A percentile compares a stretch with the other conserved stretches of the same genome.
Conservation (phyloP, 2,329 filamentous ascomycete species). For the Alternaria sp. region DNA sequence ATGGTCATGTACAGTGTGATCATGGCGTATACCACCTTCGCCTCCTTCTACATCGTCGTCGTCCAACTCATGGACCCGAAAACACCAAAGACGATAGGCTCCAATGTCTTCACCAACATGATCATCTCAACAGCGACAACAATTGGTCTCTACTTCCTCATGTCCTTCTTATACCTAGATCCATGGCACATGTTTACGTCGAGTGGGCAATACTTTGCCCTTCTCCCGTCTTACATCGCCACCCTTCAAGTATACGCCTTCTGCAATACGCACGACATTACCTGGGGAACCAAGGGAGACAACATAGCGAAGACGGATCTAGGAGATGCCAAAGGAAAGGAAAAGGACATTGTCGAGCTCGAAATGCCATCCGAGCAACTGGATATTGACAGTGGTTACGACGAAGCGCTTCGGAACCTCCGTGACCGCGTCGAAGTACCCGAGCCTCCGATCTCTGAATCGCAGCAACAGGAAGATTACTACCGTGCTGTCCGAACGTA, state of each 20-base stretch:
- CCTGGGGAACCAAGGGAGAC: conserved; percentile 98
- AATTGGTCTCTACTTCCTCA: conserved; percentile 91
- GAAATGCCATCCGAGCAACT: conserved; percentile 99
- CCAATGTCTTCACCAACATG: conserved; percentile 94
- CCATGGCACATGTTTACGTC: conserved; percentile 99
- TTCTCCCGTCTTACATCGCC: conserved; percentile 94
- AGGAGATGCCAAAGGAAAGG: conserved; percentile 80
- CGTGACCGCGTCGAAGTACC: conserved; percentile 90
- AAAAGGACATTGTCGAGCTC: conserved; percentile 80
- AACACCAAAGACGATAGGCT: conserved; percentile 68
- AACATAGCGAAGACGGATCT: conserved; percentile 94
- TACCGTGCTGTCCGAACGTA: conserved; percentile 97
- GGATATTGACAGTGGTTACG: conserved; percentile 97
- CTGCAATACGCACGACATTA: conserved; percentile 98
- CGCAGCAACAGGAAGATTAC: conserved; percentile 96
- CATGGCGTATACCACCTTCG: conserved; percentile 95
- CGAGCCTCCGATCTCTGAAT: conserved; percentile 67
- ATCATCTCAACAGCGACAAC: conserved; percentile 90
- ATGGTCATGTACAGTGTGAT: conserved; percentile 93
- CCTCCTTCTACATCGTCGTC: conserved; percentile 86
- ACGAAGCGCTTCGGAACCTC: conserved; percentile 94
- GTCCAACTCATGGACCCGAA: conserved; percentile 71
- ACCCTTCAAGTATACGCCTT: conserved; percentile 98
- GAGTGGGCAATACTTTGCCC: conserved; percentile 87
- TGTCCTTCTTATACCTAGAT: conserved; percentile 95